A percentile compares a stretch with the other conserved stretches of the same genome.
These are phyloP conservation scores for Melampsora americana DNA, from an alignment of 1,284 basidiomycete species.

Conservation along the genomic window DNA sequence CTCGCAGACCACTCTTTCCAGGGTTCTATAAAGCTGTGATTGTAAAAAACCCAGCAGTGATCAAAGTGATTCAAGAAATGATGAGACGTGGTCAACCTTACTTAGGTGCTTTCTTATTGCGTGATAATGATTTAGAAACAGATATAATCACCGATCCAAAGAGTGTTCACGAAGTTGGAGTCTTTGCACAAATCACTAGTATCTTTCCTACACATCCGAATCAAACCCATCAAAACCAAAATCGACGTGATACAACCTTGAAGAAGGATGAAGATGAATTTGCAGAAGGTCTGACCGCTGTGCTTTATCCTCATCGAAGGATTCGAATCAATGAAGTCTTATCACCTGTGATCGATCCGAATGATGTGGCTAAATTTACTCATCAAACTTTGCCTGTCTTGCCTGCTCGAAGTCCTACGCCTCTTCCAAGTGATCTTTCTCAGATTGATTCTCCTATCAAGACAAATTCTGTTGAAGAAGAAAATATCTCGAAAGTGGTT, in stretches of 20 bases:
- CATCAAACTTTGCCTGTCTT: conserved; percentile 45
- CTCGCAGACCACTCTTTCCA: conserved; percentile 90
- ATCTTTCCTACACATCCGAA: conserved; percentile 69
- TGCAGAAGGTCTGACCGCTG: conserved; percentile 88
- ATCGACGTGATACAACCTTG: conserved; percentile 60
- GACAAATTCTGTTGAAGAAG: conserved; percentile 9
- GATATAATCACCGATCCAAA: conserved; percentile 86
- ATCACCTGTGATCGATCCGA: conserved; percentile 49
- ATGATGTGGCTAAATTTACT: conserved; percentile 39
- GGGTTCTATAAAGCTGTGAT: conserved; percentile 98
- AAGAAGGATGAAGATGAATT: conserved; percentile 56
- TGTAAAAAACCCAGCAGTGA: conserved; percentile 81
- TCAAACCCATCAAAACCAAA: conserved; percentile 53
- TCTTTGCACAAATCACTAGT: conserved; percentile 96
- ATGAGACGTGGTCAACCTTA: conserved; percentile 96
- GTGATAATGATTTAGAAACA: conserved; percentile 87
- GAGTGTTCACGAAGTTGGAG: conserved; percentile 88
- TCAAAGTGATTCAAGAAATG: conserved; percentile 92
- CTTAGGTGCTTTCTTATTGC: conserved; percentile 93
- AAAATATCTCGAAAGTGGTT: background rate
- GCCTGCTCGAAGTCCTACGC: conserved; percentile 11
- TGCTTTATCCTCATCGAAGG: conserved; percentile 89
- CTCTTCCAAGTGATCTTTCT: conserved; percentile 14
- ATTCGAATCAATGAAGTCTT: conserved; percentile 82
- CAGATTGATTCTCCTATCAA: background rate